Conservation (phyloP, 305 asterid species). For the Fraxinus paxiana region DNA sequence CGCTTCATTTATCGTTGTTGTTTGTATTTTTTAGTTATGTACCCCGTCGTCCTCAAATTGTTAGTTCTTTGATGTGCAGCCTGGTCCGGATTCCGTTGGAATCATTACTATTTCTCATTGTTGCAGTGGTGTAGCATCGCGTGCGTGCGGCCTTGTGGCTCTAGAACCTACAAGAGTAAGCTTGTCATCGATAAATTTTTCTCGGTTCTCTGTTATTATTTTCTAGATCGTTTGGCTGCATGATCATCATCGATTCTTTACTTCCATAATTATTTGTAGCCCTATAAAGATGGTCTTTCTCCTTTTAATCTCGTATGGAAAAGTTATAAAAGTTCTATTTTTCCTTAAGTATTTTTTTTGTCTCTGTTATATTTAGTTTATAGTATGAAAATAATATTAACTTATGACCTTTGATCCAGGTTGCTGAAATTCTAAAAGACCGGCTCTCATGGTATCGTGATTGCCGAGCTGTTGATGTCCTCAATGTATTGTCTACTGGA, state of each 20-base stretch:
- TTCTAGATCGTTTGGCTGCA: background rate
- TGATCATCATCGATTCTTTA: background rate
- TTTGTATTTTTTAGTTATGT: background rate
- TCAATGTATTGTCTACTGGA: slow-evolving; percentile 78
- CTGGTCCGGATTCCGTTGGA: slow-evolving; percentile 58
- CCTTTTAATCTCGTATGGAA: background rate
- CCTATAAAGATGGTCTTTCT: background rate
- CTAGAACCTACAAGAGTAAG: slow-evolving; percentile 87
- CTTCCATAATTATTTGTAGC: background rate
- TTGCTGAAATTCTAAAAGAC: slow-evolving; percentile 92
- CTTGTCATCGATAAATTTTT: background rate
- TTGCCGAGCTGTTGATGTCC: slow-evolving; percentile 83
- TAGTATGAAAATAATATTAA: background rate
- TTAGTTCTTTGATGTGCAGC: slow-evolving; percentile 32
- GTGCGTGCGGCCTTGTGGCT: slow-evolving; percentile 97
- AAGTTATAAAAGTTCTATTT: background rate
- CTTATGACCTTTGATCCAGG: slow-evolving; percentile 35
- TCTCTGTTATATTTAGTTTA: background rate
- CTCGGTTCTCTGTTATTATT: background rate
- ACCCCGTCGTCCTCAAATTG: background rate
- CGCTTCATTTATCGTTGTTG: background rate
- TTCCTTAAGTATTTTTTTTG: background rate
- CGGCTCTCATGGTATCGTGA: slow-evolving; percentile 94
- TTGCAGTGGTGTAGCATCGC: slow-evolving; percentile 72
- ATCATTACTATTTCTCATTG: slow-evolving; percentile 48